Conservation (phyloP, 2,329 filamentous ascomycete genomes). For the Ambrosiella cleistominuta region DNA sequence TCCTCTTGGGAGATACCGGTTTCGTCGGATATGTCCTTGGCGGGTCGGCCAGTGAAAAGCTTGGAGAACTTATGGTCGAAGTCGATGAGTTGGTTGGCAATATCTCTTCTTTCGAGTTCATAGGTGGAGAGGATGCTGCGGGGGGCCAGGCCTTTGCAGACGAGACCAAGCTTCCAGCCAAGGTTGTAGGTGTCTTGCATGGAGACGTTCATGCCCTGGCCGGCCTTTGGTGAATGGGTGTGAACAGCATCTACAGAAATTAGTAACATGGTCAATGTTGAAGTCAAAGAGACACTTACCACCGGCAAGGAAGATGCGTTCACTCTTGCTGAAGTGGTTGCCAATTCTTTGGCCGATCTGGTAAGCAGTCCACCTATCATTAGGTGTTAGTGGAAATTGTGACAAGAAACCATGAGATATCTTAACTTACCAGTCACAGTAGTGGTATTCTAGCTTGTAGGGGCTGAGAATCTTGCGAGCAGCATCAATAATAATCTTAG, state of each 20-base stretch:
- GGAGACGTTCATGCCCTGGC: constrained; percentile 49
- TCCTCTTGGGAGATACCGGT: constrained; percentile 43
- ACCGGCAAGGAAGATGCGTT: constrained; percentile 47
- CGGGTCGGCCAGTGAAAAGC: constrained; percentile 35
- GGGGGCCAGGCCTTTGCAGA: constrained; percentile 22
- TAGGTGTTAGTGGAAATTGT: constrained; percentile 15
- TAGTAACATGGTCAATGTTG: neutral
- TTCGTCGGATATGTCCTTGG: constrained; percentile 42
- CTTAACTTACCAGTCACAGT: constrained; percentile 36
- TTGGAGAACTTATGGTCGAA: constrained; percentile 31
- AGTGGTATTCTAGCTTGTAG: constrained; percentile 44
- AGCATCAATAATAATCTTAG: constrained; percentile 40
- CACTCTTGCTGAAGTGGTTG: constrained; percentile 32
- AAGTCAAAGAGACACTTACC: constrained; percentile 30
- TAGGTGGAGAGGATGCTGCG: constrained; percentile 30
- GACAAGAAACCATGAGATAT: constrained; percentile 20
- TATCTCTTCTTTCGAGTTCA: constrained; percentile 30
- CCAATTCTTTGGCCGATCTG: constrained; percentile 45
- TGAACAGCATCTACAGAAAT: constrained; percentile 27
- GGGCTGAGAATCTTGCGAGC: constrained; percentile 48
- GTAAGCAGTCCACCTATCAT: constrained; percentile 42
- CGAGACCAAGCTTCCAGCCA: constrained; percentile 31
- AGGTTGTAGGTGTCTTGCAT: constrained; percentile 44
- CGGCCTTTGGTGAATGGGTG: constrained; percentile 34
- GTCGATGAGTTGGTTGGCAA: constrained; percentile 27